Percentiles rank a stretch among this genome's conserved stretches.
phyloP scores from a whole-genome alignment of 495 filamentous ascomycete species.

The Penicillium chermesinum region DNA sequence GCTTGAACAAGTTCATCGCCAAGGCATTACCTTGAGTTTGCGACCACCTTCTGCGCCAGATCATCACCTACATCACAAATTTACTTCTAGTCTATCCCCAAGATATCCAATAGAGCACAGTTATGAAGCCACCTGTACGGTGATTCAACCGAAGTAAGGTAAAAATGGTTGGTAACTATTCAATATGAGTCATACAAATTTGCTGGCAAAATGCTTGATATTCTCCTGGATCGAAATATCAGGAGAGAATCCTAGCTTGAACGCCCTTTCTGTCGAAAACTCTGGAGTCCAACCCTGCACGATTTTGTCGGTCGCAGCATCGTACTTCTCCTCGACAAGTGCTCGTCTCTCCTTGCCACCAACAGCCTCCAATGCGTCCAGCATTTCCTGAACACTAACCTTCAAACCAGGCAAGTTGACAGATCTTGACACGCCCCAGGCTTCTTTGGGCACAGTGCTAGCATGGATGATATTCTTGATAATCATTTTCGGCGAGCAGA shows the following conservation, averaged over 20 bases:
- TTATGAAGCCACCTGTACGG: no score
- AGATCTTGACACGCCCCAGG: slow-evolving; percentile 52
- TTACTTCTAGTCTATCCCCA: no score
- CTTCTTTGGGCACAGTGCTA: slow-evolving; percentile 48
- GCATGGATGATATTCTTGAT: slow-evolving; percentile 67
- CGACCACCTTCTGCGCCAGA: no score
- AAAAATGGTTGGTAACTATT: no score
- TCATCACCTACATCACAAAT: no score
- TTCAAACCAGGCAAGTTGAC: slow-evolving; percentile 72
- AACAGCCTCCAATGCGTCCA: slow-evolving; percentile 64
- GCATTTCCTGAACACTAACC: slow-evolving; percentile 67
- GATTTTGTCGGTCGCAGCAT: slow-evolving; percentile 62
- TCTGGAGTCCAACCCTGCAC: slow-evolving; percentile 68
- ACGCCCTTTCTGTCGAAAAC: slow-evolving; percentile 56
- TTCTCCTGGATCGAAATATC: slow-evolving; percentile 56
- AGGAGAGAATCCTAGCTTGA: slow-evolving; percentile 54
- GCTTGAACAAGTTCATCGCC: no score
- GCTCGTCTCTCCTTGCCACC: slow-evolving; percentile 63
- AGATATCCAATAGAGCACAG: no score
- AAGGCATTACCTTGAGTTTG: no score
- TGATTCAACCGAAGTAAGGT: no score
- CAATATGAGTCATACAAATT: slow-evolving; percentile 22
- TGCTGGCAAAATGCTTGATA: slow-evolving; percentile 47
- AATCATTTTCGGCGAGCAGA: slow-evolving; percentile 63
- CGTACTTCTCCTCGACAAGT: slow-evolving; percentile 60